Evolutionary conservation across 352 stramenopile genomes (phyloP), one percentile per base, ranked within the genome.

Genomic region (Phytophthora ohioensis): DNA sequence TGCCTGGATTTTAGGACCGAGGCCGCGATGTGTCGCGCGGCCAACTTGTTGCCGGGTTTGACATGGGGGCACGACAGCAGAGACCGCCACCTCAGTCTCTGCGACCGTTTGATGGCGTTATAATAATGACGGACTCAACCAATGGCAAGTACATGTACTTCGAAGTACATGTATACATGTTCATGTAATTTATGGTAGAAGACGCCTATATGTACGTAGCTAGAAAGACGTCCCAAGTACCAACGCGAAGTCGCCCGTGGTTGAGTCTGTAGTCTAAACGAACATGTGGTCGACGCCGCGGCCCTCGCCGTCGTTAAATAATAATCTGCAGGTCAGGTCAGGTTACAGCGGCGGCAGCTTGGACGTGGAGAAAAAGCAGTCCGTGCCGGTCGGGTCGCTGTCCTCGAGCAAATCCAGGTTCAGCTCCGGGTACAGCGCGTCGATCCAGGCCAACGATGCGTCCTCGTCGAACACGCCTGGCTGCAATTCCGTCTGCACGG

Each of bases 361-460:
- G 3, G 67, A 34, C 17, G 56, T 45, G 36, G 58, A 69, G 41
- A 64, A 57, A 54, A 53, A 68, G 62, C 47, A 78, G 32, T 77
- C 54, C 13, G 52, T 54, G 32, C 17, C 6, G 57, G 21, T 64
- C 21, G 34, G 27, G 41, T 57, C 36, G 39, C 60, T 62, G 36
- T 75, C 67, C 10, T 75, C 51, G 21, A 78, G 47, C 49, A 77
- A 39, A 38, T 67, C 64, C 30, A 78, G 54, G 38, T 90, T 79
- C 38, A 92, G 70, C 54, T 84, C 85, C 39, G 82, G 74, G 53
- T 91, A 92, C 41, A 92, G 69, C n/a, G 76, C 76, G 71, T 92
- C 84, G 46, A 92, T 80, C 82, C 82, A 92, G 32, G 85, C 73
- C 27, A 84, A 54, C 53, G 73, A 81, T 12, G 54, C 69, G 42